Percentiles rank a stretch among this genome's conserved stretches.
These are phyloP conservation scores for Vitellaria paradoxa DNA, from an alignment of 179 eudicot species.

Conservation along the genomic window DNA sequence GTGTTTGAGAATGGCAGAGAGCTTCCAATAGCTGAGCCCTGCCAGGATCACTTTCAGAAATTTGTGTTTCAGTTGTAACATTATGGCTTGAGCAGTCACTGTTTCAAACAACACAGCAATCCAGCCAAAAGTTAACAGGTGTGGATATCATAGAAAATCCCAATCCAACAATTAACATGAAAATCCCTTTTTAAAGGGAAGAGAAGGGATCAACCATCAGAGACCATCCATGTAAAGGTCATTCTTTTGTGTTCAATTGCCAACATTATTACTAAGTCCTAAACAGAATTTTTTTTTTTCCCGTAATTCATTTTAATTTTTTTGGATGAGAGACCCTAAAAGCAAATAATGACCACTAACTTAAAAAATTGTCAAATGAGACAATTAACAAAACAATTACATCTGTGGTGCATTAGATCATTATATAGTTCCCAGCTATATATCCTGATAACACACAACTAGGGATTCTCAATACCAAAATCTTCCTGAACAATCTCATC, in stretches of 20 bases:
- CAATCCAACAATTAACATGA: not conserved
- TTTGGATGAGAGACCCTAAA: not conserved
- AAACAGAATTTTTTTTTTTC: too few relatives aligned
- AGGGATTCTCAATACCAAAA: too few relatives aligned
- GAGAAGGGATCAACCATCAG: too few relatives aligned
- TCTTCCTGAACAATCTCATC: not conserved
- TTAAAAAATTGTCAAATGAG: not conserved
- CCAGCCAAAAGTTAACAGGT: not conserved
- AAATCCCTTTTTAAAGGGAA: too few relatives aligned
- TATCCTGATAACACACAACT: too few relatives aligned
- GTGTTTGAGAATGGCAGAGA: slow-evolving; percentile 91
- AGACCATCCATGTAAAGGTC: not conserved
- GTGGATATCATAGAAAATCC: not conserved
- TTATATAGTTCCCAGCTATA: not conserved
- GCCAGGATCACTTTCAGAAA: slow-evolving; percentile 33
- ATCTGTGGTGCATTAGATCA: not conserved
- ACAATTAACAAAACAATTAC: not conserved
- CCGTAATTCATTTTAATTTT: too few relatives aligned
- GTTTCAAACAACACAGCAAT: not conserved
- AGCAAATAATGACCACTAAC: not conserved
- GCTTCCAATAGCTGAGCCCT: slow-evolving; percentile 80
- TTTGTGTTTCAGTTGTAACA: slow-evolving; percentile 18
- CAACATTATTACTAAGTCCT: not conserved
- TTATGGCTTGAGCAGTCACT: slow-evolving; percentile 27
- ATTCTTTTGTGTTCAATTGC: not conserved